A percentile compares a stretch with the other conserved stretches of the same genome.
Evolutionary conservation across 2,329 filamentous ascomycete species (phyloP).

Genomic region (Aaosphaeria pasadenensis): DNA sequence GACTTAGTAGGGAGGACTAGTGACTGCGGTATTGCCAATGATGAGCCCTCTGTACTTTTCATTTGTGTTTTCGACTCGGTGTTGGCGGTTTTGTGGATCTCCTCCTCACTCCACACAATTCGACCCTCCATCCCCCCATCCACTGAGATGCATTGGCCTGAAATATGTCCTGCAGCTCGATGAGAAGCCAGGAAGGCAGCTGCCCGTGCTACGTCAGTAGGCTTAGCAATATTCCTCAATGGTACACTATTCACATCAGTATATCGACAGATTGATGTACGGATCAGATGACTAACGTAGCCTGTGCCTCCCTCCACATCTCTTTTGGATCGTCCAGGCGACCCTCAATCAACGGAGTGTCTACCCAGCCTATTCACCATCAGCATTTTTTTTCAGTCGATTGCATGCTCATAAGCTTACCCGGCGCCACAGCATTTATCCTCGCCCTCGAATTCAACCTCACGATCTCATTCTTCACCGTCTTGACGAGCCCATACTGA

Average conservation of each 20-base stretch:
- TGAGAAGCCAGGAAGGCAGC: slow-evolving; percentile 52
- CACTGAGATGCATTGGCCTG: slow-evolving; percentile 52
- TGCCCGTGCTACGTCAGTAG: slow-evolving; percentile 48
- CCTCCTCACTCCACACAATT: slow-evolving; percentile 48
- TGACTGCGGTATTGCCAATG: neutral
- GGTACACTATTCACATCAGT: slow-evolving; percentile 29
- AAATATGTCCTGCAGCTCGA: slow-evolving; percentile 52
- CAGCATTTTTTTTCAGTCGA: too few species aligned
- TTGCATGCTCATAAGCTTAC: slow-evolving; percentile 6
- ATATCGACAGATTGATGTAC: neutral
- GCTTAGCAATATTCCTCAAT: slow-evolving; percentile 47
- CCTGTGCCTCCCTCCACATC: slow-evolving; percentile 50
- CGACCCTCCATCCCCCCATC: slow-evolving; percentile 53
- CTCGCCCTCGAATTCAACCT: slow-evolving; percentile 49
- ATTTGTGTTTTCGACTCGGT: neutral
- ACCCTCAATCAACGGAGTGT: slow-evolving; percentile 48
- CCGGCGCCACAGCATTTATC: slow-evolving; percentile 53
- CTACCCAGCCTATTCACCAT: slow-evolving; percentile 33
- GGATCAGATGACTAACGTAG: slow-evolving; percentile 31
- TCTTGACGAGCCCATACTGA: slow-evolving; percentile 52
- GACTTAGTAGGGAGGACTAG: slow-evolving; percentile 5
- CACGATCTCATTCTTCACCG: slow-evolving; percentile 56
- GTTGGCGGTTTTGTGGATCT: slow-evolving; percentile 18
- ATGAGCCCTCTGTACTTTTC: neutral
- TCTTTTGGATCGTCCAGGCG: slow-evolving; percentile 50